Evolutionary conservation across 1,284 basidiomycete species (phyloP).

Genomic region (Tilletia indica): DNA sequence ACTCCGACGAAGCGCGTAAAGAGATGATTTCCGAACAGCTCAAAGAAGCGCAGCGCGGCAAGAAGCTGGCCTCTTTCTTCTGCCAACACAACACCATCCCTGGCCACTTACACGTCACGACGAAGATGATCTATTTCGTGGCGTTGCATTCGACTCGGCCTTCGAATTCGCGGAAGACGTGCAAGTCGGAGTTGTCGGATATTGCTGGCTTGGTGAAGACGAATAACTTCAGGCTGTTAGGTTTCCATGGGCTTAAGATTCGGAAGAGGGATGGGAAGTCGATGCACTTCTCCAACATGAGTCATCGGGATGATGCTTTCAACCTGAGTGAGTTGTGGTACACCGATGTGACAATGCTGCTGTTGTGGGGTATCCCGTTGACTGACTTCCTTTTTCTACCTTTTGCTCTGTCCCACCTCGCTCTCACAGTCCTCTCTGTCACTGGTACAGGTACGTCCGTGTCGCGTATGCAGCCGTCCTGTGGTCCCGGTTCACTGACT

Average conservation of each 20-base stretch:
- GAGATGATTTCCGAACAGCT: constrained; percentile 23
- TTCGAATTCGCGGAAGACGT: constrained; percentile 33
- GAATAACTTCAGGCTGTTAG: constrained; percentile 40
- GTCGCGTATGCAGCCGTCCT: too few species aligned
- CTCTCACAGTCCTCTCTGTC: constrained; percentile 12
- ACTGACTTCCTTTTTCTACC: not conserved
- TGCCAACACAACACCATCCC: constrained; percentile 53
- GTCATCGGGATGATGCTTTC: constrained; percentile 52
- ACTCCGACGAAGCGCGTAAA: not conserved
- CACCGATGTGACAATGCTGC: not conserved
- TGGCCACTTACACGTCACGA: constrained; percentile 49
- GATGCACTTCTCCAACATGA: constrained; percentile 45
- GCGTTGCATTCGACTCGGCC: constrained; percentile 43
- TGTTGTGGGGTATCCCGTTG: not conserved
- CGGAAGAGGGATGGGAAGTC: constrained; percentile 40
- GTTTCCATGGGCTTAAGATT: constrained; percentile 49
- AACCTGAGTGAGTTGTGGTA: constrained; percentile 34
- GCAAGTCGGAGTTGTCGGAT: constrained; percentile 34
- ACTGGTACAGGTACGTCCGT: constrained; percentile 5
- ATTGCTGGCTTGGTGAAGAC: constrained; percentile 52
- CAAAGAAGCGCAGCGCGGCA: constrained; percentile 15
- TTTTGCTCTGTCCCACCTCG: not conserved
- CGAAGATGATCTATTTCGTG: constrained; percentile 46
- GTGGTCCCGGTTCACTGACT: not conserved
- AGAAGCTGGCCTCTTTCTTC: constrained; percentile 52